Base-by-base conservation (phyloP, 2,329 filamentous ascomycete species). In the Ceratocystis colombiana region DNA sequence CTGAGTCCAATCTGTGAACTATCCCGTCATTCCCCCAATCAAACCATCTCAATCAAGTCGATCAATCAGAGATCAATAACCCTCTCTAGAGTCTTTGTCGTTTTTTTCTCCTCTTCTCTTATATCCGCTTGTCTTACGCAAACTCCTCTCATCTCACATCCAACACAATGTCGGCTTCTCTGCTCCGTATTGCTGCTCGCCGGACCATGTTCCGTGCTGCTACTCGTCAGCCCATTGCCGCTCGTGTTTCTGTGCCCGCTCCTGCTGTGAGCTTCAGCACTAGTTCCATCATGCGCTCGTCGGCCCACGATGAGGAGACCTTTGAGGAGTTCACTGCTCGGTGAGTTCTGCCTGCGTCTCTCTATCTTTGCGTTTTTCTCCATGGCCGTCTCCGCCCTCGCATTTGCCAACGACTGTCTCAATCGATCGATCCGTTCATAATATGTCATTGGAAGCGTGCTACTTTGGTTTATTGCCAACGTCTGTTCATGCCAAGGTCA, bases 261-360 rank as follows among this genome's bases (percentile, higher is more conserved):
- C 80, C 83, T 72, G 73, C 73, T 72, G 77, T 74, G 74, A 66
- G 64, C 64, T 68, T 68, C 61, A 79, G 74, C 79, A 87, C 88
- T 80, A 87, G 82, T 82, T 88, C 84, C 75, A 81, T 80, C 69
- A 75, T 78, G 72, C 75, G 80, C 75, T 79, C 78, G 72, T 75
- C 76, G 73, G 79, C 82, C 75, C 89, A 96, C 79, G 84, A 87
- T 75, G 94, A 99, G 79, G 94, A 99, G 86, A 96, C 89, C 74
- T 99, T 96, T 73, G 94, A 99, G 83, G 92, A 97, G 82, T 99
- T 99, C 80, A 91, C 89, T 79, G 88, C 91, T 74, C 92, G 94
- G 94, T 99, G 62, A 68, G 67, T 68, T 46, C 6, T 37, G 20
- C 3, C 48, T 22, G 37, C 10, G 37, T 41, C 37, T 41, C 37